phyloP scores from a whole-genome alignment of 768 basidiomycete species.

The Kwoniella dendrophila region DNA sequence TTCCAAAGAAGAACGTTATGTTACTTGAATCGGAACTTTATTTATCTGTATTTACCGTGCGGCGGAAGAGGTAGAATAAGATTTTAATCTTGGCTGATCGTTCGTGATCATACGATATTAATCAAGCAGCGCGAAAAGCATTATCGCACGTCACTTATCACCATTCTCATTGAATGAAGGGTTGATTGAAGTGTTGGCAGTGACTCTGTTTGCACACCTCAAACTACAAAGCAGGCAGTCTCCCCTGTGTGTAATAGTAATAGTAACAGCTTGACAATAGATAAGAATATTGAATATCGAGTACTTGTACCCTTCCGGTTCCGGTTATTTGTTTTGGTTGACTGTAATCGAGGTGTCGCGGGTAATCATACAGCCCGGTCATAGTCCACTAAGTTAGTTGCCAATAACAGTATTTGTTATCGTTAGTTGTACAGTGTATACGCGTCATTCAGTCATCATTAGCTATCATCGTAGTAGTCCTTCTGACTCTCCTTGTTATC shows the following conservation, averaged over 20 bases:
- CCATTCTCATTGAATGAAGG: background rate
- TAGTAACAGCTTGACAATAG: too few species aligned
- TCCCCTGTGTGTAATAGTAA: too few species aligned
- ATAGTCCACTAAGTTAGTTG: too few species aligned
- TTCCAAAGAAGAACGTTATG: too few species aligned
- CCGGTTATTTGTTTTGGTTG: constrained; percentile 1
- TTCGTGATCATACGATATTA: background rate
- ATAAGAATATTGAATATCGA: background rate
- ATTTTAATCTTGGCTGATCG: background rate
- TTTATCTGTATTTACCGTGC: too few species aligned
- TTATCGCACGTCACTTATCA: constrained; percentile 11
- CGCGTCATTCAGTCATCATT: background rate
- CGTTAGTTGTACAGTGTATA: background rate
- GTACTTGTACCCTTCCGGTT: background rate
- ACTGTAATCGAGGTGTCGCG: background rate
- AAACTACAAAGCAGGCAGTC: background rate
- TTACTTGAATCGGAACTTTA: background rate
- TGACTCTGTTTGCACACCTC: background rate
- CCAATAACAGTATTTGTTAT: too few species aligned
- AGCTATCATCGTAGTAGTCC: background rate
- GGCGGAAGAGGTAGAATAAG: background rate
- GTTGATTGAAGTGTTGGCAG: background rate
- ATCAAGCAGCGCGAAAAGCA: background rate
- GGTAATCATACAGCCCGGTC: too few species aligned
- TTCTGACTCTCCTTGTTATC: background rate